A percentile compares a stretch with the other conserved stretches of the same genome.
phyloP scores from a whole-genome alignment of 192 early-diverging fungal species.

The Podila epicladia region DNA sequence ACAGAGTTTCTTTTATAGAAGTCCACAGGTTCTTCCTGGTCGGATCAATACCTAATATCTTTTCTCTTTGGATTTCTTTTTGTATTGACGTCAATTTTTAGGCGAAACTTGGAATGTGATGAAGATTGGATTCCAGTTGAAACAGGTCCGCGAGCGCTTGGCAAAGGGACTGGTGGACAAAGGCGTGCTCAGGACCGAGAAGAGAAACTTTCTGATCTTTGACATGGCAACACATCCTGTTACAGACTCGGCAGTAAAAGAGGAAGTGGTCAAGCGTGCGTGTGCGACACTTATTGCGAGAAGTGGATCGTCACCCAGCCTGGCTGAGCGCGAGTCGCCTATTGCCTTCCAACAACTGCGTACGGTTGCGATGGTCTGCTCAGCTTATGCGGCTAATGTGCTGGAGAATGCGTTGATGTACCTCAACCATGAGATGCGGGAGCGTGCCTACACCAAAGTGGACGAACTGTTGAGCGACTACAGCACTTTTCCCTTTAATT shows the following conservation, averaged over 20 bases:
- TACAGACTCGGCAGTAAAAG: constrained; percentile 87
- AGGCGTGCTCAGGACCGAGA: constrained; percentile 96
- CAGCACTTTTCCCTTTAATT: constrained; percentile 75
- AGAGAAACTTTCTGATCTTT: constrained; percentile 94
- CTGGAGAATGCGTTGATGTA: constrained; percentile 92
- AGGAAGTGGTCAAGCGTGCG: constrained; percentile 84
- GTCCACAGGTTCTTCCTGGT: not conserved
- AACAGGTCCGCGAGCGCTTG: constrained; percentile 96
- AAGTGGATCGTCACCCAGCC: constrained; percentile 61
- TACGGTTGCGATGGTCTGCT: constrained; percentile 90
- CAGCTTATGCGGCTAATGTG: constrained; percentile 96
- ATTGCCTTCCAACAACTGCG: constrained; percentile 74
- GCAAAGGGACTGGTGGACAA: constrained; percentile 99
- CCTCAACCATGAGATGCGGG: constrained; percentile 85
- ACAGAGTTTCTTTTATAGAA: too few relatives aligned
- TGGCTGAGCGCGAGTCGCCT: constrained; percentile 54
- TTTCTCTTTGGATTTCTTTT: too few relatives aligned
- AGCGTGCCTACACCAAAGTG: constrained; percentile 87
- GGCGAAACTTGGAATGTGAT: constrained; percentile 99
- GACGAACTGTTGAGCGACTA: constrained; percentile 93
- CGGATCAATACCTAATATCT: not conserved
- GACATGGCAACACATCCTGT: constrained; percentile 99
- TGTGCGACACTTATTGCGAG: constrained; percentile 82
- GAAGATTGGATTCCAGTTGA: constrained; percentile 97
- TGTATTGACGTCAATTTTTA: constrained; percentile 16